phyloP scores from a whole-genome alignment of 345 rosid genomes.

The Raphanus sativus region DNA sequence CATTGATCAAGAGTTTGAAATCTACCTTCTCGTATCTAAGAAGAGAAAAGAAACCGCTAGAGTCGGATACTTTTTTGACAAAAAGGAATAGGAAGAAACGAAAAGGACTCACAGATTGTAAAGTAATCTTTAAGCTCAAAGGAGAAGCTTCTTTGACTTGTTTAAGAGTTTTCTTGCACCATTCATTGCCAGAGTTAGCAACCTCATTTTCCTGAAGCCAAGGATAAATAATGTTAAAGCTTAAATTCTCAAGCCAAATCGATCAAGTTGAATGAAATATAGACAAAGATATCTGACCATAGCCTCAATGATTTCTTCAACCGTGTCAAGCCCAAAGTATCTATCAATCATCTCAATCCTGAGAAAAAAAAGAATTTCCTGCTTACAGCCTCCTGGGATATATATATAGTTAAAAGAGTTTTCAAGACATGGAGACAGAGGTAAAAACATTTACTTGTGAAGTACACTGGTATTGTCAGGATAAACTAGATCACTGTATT shows the following conservation, averaged over 20 bases:
- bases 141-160: constrained; percentile 88
- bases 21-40: constrained; percentile 86
- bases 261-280: neutral
- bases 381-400: constrained; percentile 3
- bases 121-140: constrained; percentile 78
- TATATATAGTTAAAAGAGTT: constrained; percentile 5
- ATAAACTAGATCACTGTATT: constrained; percentile 82
- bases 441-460: constrained; percentile 50
- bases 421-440: constrained; percentile 3
- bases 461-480: constrained; percentile 66
- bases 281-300: constrained; percentile 54
- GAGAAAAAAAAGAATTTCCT: constrained; percentile 9
- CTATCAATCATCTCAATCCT: constrained; percentile 80
- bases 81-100: constrained; percentile 9
- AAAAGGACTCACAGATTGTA: constrained; percentile 65
- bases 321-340: constrained; percentile 79
- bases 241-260: neutral
- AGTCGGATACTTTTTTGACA: neutral
- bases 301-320: constrained; percentile 82
- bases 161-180: constrained; percentile 57
- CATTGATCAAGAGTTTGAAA: constrained; percentile 84
- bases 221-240: neutral
- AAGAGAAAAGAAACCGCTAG: constrained; percentile 6
- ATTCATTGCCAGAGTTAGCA: constrained; percentile 52
- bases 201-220: constrained; percentile 61